Evolutionary conservation across 257 asterid species (phyloP), one percentile per base, ranked within the genome.

Genomic region (Solanum habrochaites): DNA sequence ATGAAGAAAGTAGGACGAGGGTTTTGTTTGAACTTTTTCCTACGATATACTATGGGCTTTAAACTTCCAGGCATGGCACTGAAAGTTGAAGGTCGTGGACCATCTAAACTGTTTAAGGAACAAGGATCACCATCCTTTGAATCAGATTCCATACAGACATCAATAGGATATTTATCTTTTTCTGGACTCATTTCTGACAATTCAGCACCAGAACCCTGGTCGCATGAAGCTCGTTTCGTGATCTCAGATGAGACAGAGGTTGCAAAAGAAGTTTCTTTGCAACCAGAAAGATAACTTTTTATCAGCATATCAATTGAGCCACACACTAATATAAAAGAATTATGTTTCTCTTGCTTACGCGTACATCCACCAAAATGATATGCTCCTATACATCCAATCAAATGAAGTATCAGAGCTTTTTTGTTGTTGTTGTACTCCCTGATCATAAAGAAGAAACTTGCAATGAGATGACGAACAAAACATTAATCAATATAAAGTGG

Each of bases 31-130:
- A 27, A 83, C 88, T 84, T 90, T 85, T 70, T 91, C 56, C 92
- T 86, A 15, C 71, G 75, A 90, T 91, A 91, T 70, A 91, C 93
- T 49, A 87, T 32, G 78, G 90, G 89, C 64, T 47, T 88, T 31
- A 83, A 84, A 75, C 86, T 87, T 62, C 88, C 88, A 16, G 90
- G 49, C 90, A 88, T 87, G 58, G 84, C 82, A 82, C 86, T 58
- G 7, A 69, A 72, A 42, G 64, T 73, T 85, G 93, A 88, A 56
- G 85, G 78, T 21, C 74, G 88, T 45, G 88, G 67, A 88, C 43
- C 18, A 74, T 72, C 87, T 40, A 86, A 69, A 88, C 69, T 45
- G 66, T 84, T 74, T 70, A 83, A 77, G 64, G 78, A 72, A 88
- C 83, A 87, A 42, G 84, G 86, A 25, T 84, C 89, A 42, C 86